Percentiles rank a stretch among this genome's conserved stretches.
Evolutionary conservation across 768 basidiomycete species (phyloP).

Genomic region (Dictyophora rubrovolvata): DNA sequence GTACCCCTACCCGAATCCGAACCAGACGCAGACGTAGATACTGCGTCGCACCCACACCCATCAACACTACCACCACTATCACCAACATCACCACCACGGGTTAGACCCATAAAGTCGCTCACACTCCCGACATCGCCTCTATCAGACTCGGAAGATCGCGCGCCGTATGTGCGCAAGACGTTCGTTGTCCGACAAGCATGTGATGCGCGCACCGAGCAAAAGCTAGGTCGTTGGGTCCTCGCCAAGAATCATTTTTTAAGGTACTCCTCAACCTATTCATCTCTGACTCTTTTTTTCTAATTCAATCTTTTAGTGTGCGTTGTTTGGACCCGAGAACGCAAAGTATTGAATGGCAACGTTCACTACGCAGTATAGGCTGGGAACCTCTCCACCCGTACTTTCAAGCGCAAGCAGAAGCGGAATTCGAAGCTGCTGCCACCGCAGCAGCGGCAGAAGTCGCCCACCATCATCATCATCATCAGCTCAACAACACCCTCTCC

Average conservation of each 20-base stretch:
- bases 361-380: background rate
- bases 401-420: background rate
- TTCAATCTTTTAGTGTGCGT: background rate
- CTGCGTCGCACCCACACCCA: background rate
- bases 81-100: background rate
- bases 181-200: background rate
- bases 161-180: background rate
- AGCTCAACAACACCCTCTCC: background rate
- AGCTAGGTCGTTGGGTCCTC: background rate
- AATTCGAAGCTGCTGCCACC: background rate
- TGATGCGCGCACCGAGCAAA: background rate
- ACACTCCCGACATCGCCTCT: background rate
- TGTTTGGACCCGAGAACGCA: background rate
- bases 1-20: too few species aligned
- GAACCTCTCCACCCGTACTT: background rate
- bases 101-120: background rate
- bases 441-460: background rate
- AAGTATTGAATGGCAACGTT: background rate
- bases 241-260: background rate
- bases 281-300: background rate
- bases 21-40: too few species aligned
- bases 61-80: background rate
- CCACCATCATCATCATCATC: background rate
- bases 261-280: background rate
- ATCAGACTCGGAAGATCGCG: background rate